phyloP scores from a whole-genome alignment of 2,329 filamentous ascomycete species.

The Colletotrichum brevisporum region DNA sequence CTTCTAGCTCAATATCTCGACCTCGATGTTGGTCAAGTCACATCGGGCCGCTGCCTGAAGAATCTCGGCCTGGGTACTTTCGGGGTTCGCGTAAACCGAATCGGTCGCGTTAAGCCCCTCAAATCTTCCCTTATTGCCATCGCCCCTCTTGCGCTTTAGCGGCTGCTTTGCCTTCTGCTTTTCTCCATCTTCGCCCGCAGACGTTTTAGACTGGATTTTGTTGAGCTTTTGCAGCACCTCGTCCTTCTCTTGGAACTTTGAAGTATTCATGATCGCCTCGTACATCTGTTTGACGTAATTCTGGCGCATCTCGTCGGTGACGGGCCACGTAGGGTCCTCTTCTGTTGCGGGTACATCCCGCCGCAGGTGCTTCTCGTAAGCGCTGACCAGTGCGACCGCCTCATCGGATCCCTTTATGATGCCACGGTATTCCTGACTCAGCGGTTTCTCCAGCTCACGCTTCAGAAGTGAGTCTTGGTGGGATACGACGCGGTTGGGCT shows the following conservation, averaged over 20 bases:
- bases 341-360: background rate
- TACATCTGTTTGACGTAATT: constrained; percentile 4
- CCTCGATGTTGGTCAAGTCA: background rate
- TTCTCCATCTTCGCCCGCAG: background rate
- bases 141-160: background rate
- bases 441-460: background rate
- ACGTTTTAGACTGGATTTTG: background rate
- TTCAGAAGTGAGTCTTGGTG: background rate
- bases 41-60: background rate
- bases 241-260: background rate
- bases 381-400: background rate
- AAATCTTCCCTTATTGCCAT: background rate
- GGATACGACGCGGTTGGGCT: background rate
- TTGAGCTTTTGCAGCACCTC: background rate
- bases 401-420: background rate
- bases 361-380: background rate
- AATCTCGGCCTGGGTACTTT: background rate
- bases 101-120: background rate
- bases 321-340: background rate
- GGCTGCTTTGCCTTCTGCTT: background rate
- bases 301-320: background rate
- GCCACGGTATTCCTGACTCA: background rate
- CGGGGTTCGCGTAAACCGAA: background rate
- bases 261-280: constrained; percentile 2
- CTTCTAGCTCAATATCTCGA: constrained; percentile 4